Base-by-base conservation (phyloP, 2,329 filamentous ascomycete species). In the Clonostachys byssicola region DNA sequence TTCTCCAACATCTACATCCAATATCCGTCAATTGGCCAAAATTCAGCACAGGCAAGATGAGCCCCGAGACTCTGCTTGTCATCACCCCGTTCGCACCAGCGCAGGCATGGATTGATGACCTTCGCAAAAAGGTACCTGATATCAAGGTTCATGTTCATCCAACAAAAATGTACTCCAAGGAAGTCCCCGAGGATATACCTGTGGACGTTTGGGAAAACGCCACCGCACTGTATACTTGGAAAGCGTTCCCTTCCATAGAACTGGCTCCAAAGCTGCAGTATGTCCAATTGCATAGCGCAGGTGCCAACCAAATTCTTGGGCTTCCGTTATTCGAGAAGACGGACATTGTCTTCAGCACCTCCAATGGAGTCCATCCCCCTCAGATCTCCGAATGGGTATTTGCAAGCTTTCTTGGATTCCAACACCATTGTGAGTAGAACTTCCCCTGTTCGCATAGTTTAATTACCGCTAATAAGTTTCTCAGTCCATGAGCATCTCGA, bases 321-420 rank as follows among this genome's bases (percentile, higher is more conserved):
- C 58, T 70, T 12, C 71, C 72, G 2, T 47, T 81, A 0, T 81
- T 77, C 49, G 67, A 60, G 18, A 72, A 78, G 18, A 77, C 72
- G 0, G 64, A 77, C 43, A 61, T 80, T 8, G 57, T 63, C 0
- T 78, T 83, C 51, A 76, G 72, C 41, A 78, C 77, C 0, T 76
- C 77, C 1, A 82, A 78, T 49, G 79, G 79, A 0, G 73, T 82
- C 16, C 76, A 80, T 40, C 76, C 75, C 2, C 77, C 77, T 2
- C 77, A 80, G 53, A 81, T 81, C 49, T 63, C 77, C 0, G 78
- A 81, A 58, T 81, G 78, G 78, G 67, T 81, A 7, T 71, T 80
- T 30, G 60, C 65, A 18, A 80, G 75, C 0, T 80, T 71, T 53
- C 60, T 81, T 4, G 66, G 73, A 1, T 68, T 71, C 44, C 71